Conservation (phyloP, 2,329 filamentous ascomycete genomes). For the Sporothrix brunneoviolacea region DNA sequence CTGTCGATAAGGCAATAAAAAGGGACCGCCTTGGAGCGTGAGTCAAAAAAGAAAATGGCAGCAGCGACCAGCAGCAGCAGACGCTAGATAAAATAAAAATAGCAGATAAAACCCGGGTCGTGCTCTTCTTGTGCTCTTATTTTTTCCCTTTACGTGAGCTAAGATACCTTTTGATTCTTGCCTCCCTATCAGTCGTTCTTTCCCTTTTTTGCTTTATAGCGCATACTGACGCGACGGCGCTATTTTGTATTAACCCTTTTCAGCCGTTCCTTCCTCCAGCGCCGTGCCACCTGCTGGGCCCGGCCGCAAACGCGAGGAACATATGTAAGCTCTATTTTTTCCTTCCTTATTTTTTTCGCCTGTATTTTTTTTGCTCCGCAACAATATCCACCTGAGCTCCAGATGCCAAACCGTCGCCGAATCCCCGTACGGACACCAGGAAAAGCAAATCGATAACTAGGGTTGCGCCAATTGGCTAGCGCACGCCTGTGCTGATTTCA, state of each 20-base stretch:
- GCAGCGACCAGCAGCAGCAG: background rate
- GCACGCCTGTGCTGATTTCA: constrained; percentile 4
- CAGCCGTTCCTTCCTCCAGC: background rate
- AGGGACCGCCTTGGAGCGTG: constrained; percentile 1
- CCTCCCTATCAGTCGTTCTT: constrained; percentile 6
- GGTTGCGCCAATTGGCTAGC: constrained; percentile 11
- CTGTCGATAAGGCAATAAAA: constrained; percentile 10
- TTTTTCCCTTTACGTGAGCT: constrained; percentile 9
- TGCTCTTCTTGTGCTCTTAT: background rate
- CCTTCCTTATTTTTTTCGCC: background rate
- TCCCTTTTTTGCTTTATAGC: constrained; percentile 3
- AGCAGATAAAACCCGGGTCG: background rate
- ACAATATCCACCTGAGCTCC: background rate
- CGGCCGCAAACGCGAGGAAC: too few species aligned
- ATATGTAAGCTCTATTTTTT: too few species aligned
- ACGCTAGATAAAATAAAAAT: background rate
- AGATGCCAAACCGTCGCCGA: background rate
- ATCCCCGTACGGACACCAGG: constrained; percentile 7
- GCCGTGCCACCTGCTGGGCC: background rate
- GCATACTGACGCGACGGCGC: constrained; percentile 1
- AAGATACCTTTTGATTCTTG: constrained; percentile 6
- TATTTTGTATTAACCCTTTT: background rate
- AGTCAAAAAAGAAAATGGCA: constrained; percentile 5
- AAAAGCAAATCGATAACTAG: constrained; percentile 7
- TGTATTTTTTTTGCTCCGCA: background rate